Evolutionary conservation across 306 rosid genomes (phyloP).

Genomic region (Pterocarpus macrocarpus): DNA sequence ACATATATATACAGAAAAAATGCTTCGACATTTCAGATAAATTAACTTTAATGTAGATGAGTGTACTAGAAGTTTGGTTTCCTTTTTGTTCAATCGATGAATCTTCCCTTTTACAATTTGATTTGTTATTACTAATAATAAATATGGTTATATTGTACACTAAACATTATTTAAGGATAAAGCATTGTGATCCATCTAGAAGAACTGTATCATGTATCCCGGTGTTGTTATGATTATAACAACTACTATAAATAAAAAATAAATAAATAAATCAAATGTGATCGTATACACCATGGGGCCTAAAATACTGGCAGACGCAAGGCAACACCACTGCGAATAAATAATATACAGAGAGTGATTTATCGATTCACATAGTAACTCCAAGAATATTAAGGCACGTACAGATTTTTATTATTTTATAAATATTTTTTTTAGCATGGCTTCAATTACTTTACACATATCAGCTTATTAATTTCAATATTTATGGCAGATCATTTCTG

Average conservation of each 20-base stretch:
- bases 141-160: background rate
- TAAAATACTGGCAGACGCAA: background rate
- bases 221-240: background rate
- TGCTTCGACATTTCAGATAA: background rate
- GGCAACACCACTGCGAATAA: background rate
- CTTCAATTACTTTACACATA: too few relatives aligned
- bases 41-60: constrained; percentile 3
- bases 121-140: background rate
- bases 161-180: background rate
- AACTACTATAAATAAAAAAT: background rate
- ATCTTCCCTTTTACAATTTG: background rate
- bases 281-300: constrained; percentile 47
- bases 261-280: background rate
- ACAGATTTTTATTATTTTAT: too few relatives aligned
- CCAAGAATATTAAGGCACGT: too few relatives aligned
- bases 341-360: background rate
- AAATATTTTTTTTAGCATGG: too few relatives aligned
- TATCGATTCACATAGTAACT: too few relatives aligned
- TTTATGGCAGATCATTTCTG: too few relatives aligned
- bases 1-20: background rate
- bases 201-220: constrained; percentile 9
- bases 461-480: too few relatives aligned
- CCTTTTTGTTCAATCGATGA: constrained; percentile 14
- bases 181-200: constrained; percentile 30
- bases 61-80: constrained; percentile 15